Base-by-base conservation (phyloP, 495 filamentous ascomycete species). In the Penicillium pulvis region DNA sequence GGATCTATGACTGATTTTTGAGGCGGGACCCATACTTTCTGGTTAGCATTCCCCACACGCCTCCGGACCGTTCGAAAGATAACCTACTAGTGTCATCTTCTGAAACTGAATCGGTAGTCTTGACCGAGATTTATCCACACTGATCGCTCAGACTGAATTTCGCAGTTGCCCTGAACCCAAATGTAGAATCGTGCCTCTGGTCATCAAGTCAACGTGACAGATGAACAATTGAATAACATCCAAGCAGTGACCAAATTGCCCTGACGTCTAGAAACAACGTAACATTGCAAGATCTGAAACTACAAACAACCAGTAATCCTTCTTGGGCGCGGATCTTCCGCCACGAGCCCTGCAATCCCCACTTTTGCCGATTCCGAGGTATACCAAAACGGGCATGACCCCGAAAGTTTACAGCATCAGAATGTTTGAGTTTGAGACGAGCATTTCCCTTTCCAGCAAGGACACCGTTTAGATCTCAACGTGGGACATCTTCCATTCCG, bases 61-160 rank as follows among this genome's bases (percentile, higher is more conserved):
- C 16, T 46, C 50, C 36, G n/a, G 44, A 50, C 43, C 33, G 23
- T 57, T 50, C 10, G 45, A 59, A 20, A 12, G 16, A 54, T 33
- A 3, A 20, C 0, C 17, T 48, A 45, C 17, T 47, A 47, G 44
- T 19, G 10, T 43, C 11, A 36, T 24, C 30, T n/a, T n/a, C 49
- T 54, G 50, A 42, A 23, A 30, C 20, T 17, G n/a, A 0, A 11
- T 17, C 23, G 20, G 23, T 12, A 47, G 14, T 0, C 4, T 20
- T 9, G 42, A 45, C 17, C 8, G 16, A 9, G 4, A 16, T 26
- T 47, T 47, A 20, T 23, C 26, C 8, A 4, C 17, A 47, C 10
- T 11, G 9, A 24, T 47, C 17, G 2, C 11, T 10, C 2, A 7
- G 19, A 47, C 6, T 47, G 6, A 23, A 4, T 47, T 47, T 23